A percentile compares a stretch with the other conserved stretches of the same genome.
phyloP scores from a whole-genome alignment of 306 rosid species.

The Senna siamea region DNA sequence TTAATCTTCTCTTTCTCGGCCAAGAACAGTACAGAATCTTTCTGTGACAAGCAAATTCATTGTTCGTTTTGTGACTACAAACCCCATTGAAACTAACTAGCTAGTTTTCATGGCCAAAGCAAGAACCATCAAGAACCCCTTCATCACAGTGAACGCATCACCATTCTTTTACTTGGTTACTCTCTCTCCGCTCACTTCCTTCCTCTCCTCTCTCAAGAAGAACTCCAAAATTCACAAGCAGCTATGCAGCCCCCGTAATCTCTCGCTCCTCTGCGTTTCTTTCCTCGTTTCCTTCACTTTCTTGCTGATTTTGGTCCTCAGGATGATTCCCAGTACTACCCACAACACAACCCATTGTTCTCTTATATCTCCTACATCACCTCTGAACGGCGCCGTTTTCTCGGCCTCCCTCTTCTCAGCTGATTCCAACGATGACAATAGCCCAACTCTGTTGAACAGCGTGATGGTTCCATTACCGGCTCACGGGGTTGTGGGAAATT shows the following conservation, averaged over 20 bases:
- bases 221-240: not conserved
- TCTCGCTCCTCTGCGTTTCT: not conserved
- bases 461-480: not conserved
- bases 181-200: not conserved
- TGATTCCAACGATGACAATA: not conserved
- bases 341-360: not conserved
- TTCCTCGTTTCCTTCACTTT: not conserved
- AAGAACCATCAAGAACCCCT: conserved; percentile 6
- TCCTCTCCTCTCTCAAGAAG: not conserved
- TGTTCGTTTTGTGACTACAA: not conserved
- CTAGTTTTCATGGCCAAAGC: not conserved
- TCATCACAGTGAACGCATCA: not conserved
- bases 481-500: not conserved
- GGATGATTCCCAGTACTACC: not conserved
- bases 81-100: no score
- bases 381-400: not conserved
- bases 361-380: not conserved
- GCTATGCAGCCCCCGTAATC: not conserved
- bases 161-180: not conserved
- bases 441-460: not conserved
- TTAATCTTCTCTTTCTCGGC: no score
- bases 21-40: no score
- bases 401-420: not conserved
- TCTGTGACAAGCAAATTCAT: not conserved
- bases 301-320: not conserved